Evolutionary conservation across 164 flowering plant species (phyloP), one percentile per base, ranked within the genome.

Genomic region (Kalanchoe fedtschenkoi): DNA sequence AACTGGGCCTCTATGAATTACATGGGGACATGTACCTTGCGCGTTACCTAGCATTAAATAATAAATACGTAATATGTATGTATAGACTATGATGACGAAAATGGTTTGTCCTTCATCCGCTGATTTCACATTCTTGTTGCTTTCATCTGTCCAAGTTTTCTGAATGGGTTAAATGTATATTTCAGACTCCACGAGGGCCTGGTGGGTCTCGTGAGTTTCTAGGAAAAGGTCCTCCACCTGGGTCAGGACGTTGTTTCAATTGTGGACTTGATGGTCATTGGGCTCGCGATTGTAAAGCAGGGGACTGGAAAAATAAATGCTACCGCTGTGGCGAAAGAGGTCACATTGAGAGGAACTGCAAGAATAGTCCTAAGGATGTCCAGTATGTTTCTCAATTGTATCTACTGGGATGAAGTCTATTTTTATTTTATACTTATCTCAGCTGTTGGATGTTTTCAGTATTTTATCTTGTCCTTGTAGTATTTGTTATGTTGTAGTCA

Each of bases 231-330:
- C 95, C 96, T 35, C 83, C 96, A 66, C 98, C 98, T 63, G 97
- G 98, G 19, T 80, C 96, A 16, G 98, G 98, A 2, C 88, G 98
- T 41, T 91, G 98, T 74, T 91, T 88, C 72, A 91, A 91, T 63
- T 91, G 98, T 78, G 98, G 98, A 2, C 42, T 91, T 66, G 98
- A 91, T 73, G 98, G 98, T 6, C 98, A 91, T 58, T 91, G 98
- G 98, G 98, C 98, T 26, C 81, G 98, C 32, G 98, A 92, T 68
- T 92, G 98, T 79, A 92, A 86, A 72, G 95, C 98, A 60, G 96
- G 98, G 16, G 98, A 92, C 72, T 92, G 96, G 98, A 92, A 92
- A 74, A 92, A 92, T 70, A 89, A 85, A 75, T 92, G 98, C 65
- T 89, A 91, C 51, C 96, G 96, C 39, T 91, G 96, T 72, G 98